A percentile compares a stretch with the other conserved stretches of the same genome.
Evolutionary conservation across 768 basidiomycete genomes (phyloP).

Genomic region (Clavaria fumosa): DNA sequence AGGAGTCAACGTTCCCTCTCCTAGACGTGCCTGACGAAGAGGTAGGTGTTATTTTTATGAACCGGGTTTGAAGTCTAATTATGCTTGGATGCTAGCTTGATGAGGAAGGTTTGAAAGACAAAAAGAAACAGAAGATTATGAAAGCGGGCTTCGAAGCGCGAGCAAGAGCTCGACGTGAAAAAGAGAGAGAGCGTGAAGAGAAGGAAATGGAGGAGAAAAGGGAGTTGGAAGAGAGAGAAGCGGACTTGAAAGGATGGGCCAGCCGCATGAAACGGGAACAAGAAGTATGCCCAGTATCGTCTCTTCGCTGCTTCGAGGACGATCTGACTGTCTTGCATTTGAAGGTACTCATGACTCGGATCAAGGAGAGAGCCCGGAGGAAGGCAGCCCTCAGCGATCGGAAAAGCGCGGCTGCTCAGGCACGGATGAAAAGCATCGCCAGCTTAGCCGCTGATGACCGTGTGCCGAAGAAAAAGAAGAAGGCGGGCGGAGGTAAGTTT

Average conservation of each 20-base stretch:
- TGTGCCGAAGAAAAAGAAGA: constrained; percentile 71
- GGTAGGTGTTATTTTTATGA: constrained; percentile 27
- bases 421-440: constrained; percentile 91
- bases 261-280: constrained; percentile 61
- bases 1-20: constrained; percentile 80
- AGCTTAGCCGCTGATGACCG: constrained; percentile 79
- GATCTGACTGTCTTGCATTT: constrained; percentile 2
- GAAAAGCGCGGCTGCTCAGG: constrained; percentile 90
- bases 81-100: constrained; percentile 67
- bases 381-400: constrained; percentile 76
- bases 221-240: constrained; percentile 64
- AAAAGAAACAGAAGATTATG: constrained; percentile 80
- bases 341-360: constrained; percentile 65
- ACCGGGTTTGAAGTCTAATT: too few species aligned
- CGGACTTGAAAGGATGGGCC: constrained; percentile 63
- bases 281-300: constrained; percentile 33
- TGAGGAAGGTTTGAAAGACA: constrained; percentile 87
- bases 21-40: constrained; percentile 86
- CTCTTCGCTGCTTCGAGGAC: neutral
- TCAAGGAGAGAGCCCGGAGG: constrained; percentile 69
- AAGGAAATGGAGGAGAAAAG: constrained; percentile 51
- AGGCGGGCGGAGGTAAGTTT: constrained; percentile 56
- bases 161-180: constrained; percentile 68
- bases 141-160: constrained; percentile 93
- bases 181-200: constrained; percentile 70